Evolutionary conservation across 148 eudicot genomes (phyloP).

Genomic region (Bassia scoparia): DNA sequence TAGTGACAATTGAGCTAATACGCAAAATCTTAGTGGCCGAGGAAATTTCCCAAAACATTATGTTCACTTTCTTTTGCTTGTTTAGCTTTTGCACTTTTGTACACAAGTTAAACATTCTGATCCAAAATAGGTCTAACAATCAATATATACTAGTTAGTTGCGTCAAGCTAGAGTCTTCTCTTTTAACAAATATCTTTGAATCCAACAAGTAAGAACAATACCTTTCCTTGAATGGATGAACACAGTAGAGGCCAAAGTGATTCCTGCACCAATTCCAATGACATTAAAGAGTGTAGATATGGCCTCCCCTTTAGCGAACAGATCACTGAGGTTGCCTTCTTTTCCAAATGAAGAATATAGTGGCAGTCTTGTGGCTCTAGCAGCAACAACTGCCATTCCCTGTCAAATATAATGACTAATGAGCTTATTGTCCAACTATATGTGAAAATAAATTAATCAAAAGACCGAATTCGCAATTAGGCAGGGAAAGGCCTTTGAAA

Average conservation of each 20-base stretch:
- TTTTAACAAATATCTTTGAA: too few species aligned
- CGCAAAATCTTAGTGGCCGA: too few species aligned
- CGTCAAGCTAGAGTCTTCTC: too few species aligned
- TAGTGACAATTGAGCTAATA: too few species aligned
- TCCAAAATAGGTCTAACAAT: too few species aligned
- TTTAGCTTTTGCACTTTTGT: too few species aligned
- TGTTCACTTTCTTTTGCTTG: too few species aligned
- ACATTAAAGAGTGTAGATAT: conserved; percentile 90
- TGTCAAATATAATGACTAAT: conserved; percentile 33
- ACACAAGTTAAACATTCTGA: too few species aligned
- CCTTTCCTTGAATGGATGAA: conserved; percentile 96
- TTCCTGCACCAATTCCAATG: conserved; percentile 84
- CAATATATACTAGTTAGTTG: too few species aligned
- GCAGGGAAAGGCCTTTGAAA: not conserved
- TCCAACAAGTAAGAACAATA: conserved; percentile 18
- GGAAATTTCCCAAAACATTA: too few species aligned
- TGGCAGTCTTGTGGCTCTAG: conserved; percentile 96
- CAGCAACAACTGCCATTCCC: conserved; percentile 99
- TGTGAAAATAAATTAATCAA: not conserved
- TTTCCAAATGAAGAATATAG: conserved; percentile 96
- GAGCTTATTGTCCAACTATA: conserved; percentile 9
- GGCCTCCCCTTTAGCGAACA: conserved; percentile 98
- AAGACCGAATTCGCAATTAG: not conserved
- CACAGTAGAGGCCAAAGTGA: conserved; percentile 87
- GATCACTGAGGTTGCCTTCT: conserved; percentile 97